Conservation (phyloP, 2,329 filamentous ascomycete genomes). For the Claviceps capensis region DNA sequence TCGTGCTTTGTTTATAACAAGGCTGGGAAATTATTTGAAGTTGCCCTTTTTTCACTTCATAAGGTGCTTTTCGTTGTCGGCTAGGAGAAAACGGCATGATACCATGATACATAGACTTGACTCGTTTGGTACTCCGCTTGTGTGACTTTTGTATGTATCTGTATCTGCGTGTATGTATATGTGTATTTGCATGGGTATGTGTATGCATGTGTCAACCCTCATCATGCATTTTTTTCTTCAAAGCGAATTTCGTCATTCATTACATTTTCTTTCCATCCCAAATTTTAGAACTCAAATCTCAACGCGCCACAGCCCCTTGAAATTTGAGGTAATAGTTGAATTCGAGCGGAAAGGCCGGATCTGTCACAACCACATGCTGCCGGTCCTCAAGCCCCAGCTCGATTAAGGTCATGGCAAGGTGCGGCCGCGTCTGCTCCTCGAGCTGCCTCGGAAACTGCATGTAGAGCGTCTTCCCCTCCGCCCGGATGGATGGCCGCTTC, state of each 20-base stretch:
- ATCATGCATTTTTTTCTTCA: neutral
- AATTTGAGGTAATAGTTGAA: slow-evolving; percentile 41
- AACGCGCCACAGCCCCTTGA: slow-evolving; percentile 15
- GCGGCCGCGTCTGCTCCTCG: slow-evolving; percentile 71
- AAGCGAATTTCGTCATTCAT: neutral
- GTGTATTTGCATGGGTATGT: too few relatives aligned
- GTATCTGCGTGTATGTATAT: too few relatives aligned
- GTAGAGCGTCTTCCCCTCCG: slow-evolving; percentile 72
- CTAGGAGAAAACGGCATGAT: slow-evolving; percentile 19
- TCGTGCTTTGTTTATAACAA: too few relatives aligned
- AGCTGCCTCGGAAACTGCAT: slow-evolving; percentile 73
- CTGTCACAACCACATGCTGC: slow-evolving; percentile 83
- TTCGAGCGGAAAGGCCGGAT: slow-evolving; percentile 73
- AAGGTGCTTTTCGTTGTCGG: slow-evolving; percentile 6
- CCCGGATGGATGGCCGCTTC: slow-evolving; percentile 79
- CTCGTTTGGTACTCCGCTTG: neutral
- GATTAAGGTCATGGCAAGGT: slow-evolving; percentile 62
- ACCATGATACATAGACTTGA: slow-evolving; percentile 14
- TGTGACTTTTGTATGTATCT: neutral
- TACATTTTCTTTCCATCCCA: neutral
- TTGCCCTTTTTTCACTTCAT: neutral
- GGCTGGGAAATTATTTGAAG: slow-evolving; percentile 1
- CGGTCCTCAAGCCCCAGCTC: slow-evolving; percentile 63
- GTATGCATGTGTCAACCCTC: too few relatives aligned
- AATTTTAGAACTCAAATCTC: too few relatives aligned